Evolutionary conservation across 2,329 filamentous ascomycete species (phyloP), one percentile per base, ranked within the genome.

Genomic region (Colletotrichum brevisporum): DNA sequence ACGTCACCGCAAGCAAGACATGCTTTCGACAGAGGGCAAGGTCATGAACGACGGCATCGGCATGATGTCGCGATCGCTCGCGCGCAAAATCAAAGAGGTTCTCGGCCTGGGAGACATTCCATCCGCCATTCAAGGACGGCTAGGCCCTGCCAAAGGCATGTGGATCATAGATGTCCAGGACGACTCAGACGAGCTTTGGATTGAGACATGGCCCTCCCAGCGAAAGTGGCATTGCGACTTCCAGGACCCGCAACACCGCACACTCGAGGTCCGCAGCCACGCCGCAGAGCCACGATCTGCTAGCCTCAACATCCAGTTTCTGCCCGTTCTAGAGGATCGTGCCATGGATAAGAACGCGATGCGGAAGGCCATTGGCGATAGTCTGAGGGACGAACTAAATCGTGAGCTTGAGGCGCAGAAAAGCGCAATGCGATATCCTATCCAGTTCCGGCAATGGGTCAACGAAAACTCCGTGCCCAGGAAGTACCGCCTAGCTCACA

Each of bases 121-220:
- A 0, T 87, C 88, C 41, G 90, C 86, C 0, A 90, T 91, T 53
- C 93, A 95, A 77, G 92, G 83, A 1, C 87, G 93, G 0, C 86
- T 95, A 43, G 91, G 89, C 10, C 88, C 91, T 18, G 91, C 91
- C 0, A 95, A 95, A 76, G 93, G 93, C 0, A 83, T 95, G 72
- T 95, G 92, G 92, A 84, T 91, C 54, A 78, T 91, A 5, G 89
- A 91, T 71, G 81, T 83, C 0, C 74, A 81, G 0, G 84, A 87
- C 27, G 78, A 77, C 0, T 79, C 79, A 1, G 79, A 84, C 2
- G 75, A 82, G 0, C 78, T 89, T 16, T 93, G 90, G 91, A 92
- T 94, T 50, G 85, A 90, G 63, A 88, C 91, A 0, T 89, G 84
- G 63, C 83, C 82, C 0, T 94, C 91, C 0, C 93, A 95, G 69